Conservation (phyloP, 306 rosid genomes). For the Prunus mira region DNA sequence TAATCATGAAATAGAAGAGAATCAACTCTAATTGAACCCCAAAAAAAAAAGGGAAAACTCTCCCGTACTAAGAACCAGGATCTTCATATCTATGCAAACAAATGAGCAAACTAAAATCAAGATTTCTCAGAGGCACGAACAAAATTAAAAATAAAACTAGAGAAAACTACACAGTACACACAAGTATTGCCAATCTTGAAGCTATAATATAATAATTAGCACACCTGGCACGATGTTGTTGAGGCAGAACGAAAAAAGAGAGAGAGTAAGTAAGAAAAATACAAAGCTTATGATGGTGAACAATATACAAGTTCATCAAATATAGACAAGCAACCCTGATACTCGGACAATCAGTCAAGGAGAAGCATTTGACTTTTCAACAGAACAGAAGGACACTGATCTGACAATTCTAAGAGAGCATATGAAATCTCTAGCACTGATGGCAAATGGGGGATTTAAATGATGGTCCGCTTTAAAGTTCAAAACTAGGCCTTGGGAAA, state of each 20-base stretch:
- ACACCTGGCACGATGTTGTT: not conserved
- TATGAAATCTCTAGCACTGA: not conserved
- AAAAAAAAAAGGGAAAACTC: not conserved
- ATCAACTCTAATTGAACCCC: not conserved
- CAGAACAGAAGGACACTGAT: not conserved
- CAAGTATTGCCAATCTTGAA: not conserved
- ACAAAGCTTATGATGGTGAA: not conserved
- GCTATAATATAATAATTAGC: not conserved
- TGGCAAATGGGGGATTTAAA: not conserved
- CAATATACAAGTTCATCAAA: not conserved
- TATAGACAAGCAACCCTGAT: not conserved
- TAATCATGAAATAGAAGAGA: not conserved
- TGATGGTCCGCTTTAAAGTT: not conserved
- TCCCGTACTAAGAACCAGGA: not conserved
- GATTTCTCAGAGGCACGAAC: not conserved
- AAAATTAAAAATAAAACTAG: not conserved
- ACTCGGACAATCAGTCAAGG: not conserved
- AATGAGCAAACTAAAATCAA: not conserved
- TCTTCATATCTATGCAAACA: not conserved
- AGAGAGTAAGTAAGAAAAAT: not conserved
- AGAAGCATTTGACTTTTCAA: not conserved
- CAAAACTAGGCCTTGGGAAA: not conserved
- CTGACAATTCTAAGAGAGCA: not conserved
- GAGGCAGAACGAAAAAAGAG: not conserved
- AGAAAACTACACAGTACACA: not conserved